Evolutionary conservation across 345 rosid species (phyloP), one percentile per base, ranked within the genome.

Genomic region (Eucalyptus virginea): DNA sequence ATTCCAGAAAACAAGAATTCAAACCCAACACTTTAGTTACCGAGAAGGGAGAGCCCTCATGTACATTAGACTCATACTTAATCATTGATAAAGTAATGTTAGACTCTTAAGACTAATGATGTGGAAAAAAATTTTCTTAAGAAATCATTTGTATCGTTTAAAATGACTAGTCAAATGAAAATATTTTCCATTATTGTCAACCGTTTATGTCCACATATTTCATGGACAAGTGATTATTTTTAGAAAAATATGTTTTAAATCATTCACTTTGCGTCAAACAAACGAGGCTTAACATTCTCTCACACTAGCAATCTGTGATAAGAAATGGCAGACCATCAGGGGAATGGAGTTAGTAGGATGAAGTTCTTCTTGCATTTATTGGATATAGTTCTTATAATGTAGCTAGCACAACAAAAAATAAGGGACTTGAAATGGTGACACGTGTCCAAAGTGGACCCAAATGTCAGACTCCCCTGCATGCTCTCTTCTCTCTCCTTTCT

Each of bases 401-500:
- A 18, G 56, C 56, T 52, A 52, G 56, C 56, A 52, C 56, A 52
- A 52, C 56, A 52, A 52, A 52, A 52, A 52, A 52, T 52, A 52
- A 52, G 10, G 56, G 56, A 52, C 23, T 52, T 3, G 0, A 52
- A 19, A 52, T 52, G 24, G 56, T 1, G 56, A 52, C 56, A 52
- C 24, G 2, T 19, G 10, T 52, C 10, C 56, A 19, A 52, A 52
- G 24, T 52, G 56, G 52, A 52, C 4, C 56, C 4, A 52, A 52
- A 52, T 2, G 2, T 52, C 10, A 19, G 0, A 52, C 56, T 52
- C 24, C 56, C 56, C 2, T 19, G 56, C 24, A 52, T 0, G 1
- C 56, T 52, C 56, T 49, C 51, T 14, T 49, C 18, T 15, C 51
- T 7, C 56, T 51, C 54, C 9, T 51, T 17, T 51, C 56, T 51